These are phyloP conservation scores for Berberis vulgaris DNA, from an alignment of 164 flowering plant species.

Conservation along the genomic window DNA sequence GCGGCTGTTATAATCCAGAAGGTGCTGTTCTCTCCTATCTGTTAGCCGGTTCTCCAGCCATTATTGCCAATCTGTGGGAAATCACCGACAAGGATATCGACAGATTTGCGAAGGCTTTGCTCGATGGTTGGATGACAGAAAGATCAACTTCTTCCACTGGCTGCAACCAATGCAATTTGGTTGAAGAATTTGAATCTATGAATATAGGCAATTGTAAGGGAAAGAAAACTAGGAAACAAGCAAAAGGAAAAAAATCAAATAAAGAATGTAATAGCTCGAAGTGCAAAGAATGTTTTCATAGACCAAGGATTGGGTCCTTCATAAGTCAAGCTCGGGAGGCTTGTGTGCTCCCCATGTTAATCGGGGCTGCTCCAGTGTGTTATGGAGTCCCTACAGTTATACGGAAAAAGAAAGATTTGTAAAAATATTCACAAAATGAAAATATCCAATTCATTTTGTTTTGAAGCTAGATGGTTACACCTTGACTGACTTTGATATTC, in stretches of 20 bases:
- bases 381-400: conserved; percentile 95
- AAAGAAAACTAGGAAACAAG: conserved; percentile 26
- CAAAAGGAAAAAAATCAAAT: conserved; percentile 21
- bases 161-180: conserved; percentile 27
- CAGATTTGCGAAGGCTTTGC: conserved; percentile 71
- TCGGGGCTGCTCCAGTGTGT: conserved; percentile 92
- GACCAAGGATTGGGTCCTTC: conserved; percentile 66
- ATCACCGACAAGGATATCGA: conserved; percentile 96
- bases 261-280: background rate
- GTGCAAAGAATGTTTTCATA: conserved; percentile 19
- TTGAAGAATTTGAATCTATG: conserved; percentile 37
- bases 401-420: conserved; percentile 28
- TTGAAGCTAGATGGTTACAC: too few relatives aligned
- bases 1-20: conserved; percentile 62
- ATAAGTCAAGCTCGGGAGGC: conserved; percentile 73
- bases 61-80: conserved; percentile 90
- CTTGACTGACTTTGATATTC: too few relatives aligned
- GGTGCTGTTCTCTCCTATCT: conserved; percentile 72
- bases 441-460: too few relatives aligned
- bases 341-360: conserved; percentile 62
- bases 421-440: too few relatives aligned
- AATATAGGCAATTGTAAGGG: conserved; percentile 18
- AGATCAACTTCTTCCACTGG: conserved; percentile 24
- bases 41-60: conserved; percentile 82
- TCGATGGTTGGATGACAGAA: conserved; percentile 67